Conservation (phyloP, 2,329 filamentous ascomycete species). For the Fusarium armeniacum region DNA sequence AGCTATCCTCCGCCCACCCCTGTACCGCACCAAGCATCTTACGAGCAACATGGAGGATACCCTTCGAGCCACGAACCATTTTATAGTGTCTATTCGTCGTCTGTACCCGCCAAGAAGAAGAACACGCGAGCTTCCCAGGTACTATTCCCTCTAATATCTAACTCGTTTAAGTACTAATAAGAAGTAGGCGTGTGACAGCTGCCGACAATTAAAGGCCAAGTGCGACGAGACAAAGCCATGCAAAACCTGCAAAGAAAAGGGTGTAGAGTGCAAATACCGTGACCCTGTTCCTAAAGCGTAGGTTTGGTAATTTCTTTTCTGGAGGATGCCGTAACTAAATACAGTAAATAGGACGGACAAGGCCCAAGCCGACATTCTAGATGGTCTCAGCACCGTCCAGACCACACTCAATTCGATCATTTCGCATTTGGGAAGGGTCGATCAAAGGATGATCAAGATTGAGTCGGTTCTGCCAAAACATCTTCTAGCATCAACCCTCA, state of each 20-base stretch:
- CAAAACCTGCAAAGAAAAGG: constrained; percentile 90
- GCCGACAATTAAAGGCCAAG: constrained; percentile 88
- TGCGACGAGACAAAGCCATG: constrained; percentile 89
- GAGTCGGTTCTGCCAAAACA: constrained; percentile 50
- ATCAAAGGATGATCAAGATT: constrained; percentile 56
- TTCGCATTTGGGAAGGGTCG: constrained; percentile 57
- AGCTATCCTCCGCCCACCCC: constrained; percentile 61
- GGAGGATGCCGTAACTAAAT: constrained; percentile 24
- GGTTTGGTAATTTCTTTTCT: constrained; percentile 50
- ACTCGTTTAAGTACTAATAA: constrained; percentile 27
- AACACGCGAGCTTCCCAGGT: constrained; percentile 76
- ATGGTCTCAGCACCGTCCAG: constrained; percentile 63
- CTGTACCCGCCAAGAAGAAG: constrained; percentile 67
- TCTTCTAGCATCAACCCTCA: constrained; percentile 37
- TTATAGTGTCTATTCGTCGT: constrained; percentile 60
- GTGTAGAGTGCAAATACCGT: constrained; percentile 85
- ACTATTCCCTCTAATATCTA: background rate
- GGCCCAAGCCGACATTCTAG: constrained; percentile 71
- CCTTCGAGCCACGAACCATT: constrained; percentile 55
- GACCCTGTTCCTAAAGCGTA: constrained; percentile 94
- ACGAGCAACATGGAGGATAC: constrained; percentile 55
- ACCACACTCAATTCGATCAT: constrained; percentile 55
- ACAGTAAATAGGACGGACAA: constrained; percentile 66
- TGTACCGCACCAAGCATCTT: constrained; percentile 56
- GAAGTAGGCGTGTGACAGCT: constrained; percentile 87